Evolutionary conservation across 129 eudicot genomes (phyloP).

Genomic region (Rutidosis leptorrhynchoides): DNA sequence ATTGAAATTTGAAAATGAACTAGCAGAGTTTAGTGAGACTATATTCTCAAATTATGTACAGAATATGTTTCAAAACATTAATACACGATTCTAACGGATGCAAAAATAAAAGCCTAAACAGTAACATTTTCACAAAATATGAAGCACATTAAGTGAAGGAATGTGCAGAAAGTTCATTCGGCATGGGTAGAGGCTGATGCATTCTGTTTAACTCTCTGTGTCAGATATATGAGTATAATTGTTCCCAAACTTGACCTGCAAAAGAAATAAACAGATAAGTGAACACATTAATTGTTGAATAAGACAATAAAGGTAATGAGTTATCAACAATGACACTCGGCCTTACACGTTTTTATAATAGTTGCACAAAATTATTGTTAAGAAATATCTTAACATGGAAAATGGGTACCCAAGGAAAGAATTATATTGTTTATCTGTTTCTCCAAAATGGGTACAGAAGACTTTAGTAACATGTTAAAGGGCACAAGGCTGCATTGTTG

Average conservation of each 20-base stretch:
- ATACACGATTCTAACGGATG: constrained; percentile 6
- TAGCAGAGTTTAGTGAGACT: neutral
- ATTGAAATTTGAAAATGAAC: neutral
- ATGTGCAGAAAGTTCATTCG: constrained; percentile 19
- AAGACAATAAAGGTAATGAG: no score
- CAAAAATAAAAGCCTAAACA: constrained; percentile 9
- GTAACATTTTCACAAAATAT: constrained; percentile 7
- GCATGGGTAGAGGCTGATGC: constrained; percentile 39
- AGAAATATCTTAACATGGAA: neutral
- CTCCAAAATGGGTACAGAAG: no score
- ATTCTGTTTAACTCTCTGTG: constrained; percentile 62
- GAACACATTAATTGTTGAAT: constrained; percentile 9
- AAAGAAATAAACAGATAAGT: constrained; percentile 20
- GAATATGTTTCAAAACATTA: constrained; percentile 17
- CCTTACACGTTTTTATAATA: no score
- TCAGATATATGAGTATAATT: constrained; percentile 63
- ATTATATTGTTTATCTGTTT: no score
- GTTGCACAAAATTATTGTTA: no score
- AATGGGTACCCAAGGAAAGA: no score
- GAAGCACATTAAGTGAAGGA: no score
- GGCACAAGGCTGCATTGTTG: neutral
- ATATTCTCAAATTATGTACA: neutral
- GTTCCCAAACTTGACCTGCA: constrained; percentile 92
- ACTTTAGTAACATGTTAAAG: neutral
- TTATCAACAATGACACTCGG: no score